phyloP scores from a whole-genome alignment of 345 rosid species.

The Gossypium ekmanianum region DNA sequence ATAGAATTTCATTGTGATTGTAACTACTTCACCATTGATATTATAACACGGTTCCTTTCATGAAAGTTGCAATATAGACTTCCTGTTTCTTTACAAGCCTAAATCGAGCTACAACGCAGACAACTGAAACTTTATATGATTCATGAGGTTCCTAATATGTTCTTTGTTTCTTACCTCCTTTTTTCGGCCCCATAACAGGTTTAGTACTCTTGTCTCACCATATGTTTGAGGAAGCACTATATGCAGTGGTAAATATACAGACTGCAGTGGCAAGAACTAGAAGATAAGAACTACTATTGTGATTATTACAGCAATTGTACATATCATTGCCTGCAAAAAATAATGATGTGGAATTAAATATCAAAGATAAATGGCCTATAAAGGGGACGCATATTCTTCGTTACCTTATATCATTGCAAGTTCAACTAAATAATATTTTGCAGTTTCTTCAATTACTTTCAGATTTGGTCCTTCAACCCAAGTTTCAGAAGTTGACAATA shows the following conservation, averaged over 20 bases:
- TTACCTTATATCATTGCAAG: neutral
- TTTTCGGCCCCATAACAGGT: neutral
- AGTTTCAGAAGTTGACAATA: neutral
- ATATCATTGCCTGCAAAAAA: slow-evolving; percentile 72
- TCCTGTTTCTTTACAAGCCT: slow-evolving; percentile 22
- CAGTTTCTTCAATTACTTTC: neutral
- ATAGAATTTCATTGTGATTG: neutral
- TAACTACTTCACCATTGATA: neutral
- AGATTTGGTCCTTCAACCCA: neutral
- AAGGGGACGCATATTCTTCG: neutral
- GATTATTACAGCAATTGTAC: slow-evolving; percentile 55
- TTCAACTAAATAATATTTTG: neutral
- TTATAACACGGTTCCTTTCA: neutral
- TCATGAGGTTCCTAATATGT: neutral
- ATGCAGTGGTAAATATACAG: neutral
- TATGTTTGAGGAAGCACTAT: slow-evolving; percentile 1
- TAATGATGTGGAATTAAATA: neutral
- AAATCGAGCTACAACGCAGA: neutral
- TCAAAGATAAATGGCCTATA: neutral
- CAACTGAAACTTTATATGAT: neutral
- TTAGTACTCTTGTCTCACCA: slow-evolving; percentile 1
- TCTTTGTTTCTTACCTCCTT: neutral
- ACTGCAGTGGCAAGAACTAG: slow-evolving; percentile 24
- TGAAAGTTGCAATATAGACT: neutral
- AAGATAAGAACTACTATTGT: slow-evolving; percentile 39